Evolutionary conservation across 495 filamentous ascomycete species (phyloP), one percentile per base, ranked within the genome.

Genomic region (Penicillium mononematosum): DNA sequence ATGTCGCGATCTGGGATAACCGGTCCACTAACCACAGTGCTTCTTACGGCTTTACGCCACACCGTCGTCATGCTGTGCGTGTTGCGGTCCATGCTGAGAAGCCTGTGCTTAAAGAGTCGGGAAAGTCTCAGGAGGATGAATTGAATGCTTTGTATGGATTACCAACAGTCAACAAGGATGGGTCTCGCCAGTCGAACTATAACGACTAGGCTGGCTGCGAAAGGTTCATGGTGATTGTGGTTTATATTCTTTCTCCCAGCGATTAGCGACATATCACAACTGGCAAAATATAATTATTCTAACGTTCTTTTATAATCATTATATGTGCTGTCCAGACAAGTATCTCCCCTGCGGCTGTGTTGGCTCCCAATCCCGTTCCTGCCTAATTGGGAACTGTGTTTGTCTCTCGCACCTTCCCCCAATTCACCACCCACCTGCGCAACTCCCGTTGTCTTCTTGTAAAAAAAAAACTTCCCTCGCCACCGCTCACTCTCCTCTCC

Each of bases 1-100:
- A 87, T 24, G 85, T 91, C 24, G 86, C 87, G 1, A 73, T 92
- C 54, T 91, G 88, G 88, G 88, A 91, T 58, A 92, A 92, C 58
- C 76, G 88, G 5, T 80, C 85, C 12, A 78, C 74, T 48, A 86
- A 83, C 48, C 84, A 87, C 59, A 69, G 79, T 24, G 83, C 83
- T 9, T 79, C 82, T 4, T 86, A 83, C 56, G 83, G 83, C 5
- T 86, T 86, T 64, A 74, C 79, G 6, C 82, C 83, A 5, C 84
- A 86, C 60, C 78, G 83, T 32, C 77, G 84, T 22, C 84, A 87
- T 69, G 84, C 80, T 16, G 76, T 86, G 12, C 79, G 84, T n/a
- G 84, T 87, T 6, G 77, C 81, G 31, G 70, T 67, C 39, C 83
- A 84, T 14, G 84, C 78, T 43, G 84, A 87, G 65, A 73, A 76